These are phyloP conservation scores for Monosporascus sp. DNA, from an alignment of 2,329 filamentous ascomycete species.

Conservation along the genomic window DNA sequence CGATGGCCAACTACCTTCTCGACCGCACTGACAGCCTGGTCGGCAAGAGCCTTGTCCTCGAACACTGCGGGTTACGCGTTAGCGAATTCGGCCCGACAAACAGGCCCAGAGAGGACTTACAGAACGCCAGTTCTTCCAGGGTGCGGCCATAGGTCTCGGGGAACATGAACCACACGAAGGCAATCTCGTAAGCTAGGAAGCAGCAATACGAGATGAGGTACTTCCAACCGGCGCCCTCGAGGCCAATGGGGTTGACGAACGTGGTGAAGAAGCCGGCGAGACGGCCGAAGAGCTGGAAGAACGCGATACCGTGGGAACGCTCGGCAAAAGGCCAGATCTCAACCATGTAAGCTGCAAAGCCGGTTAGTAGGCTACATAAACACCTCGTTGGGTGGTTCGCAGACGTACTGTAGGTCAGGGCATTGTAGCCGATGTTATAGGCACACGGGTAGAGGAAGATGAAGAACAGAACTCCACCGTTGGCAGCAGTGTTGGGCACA, in stretches of 20 bases:
- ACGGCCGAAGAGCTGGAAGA: conserved; percentile 51
- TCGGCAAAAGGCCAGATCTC: conserved; percentile 54
- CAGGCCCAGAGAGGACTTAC: conserved; percentile 23
- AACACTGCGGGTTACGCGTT: conserved; percentile 28
- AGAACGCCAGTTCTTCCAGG: conserved; percentile 59
- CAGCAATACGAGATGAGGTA: conserved; percentile 40
- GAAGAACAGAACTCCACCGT: conserved; percentile 44
- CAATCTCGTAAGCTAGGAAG: conserved; percentile 37
- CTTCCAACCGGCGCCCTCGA: conserved; percentile 34
- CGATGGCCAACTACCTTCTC: conserved; percentile 30
- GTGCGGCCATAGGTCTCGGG: conserved; percentile 79
- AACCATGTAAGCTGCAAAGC: conserved; percentile 43
- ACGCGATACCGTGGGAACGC: conserved; percentile 53
- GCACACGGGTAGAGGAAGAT: conserved; percentile 55
- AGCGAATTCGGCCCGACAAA: conserved; percentile 1
- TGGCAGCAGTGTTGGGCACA: conserved; percentile 19
- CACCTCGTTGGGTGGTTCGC: not conserved
- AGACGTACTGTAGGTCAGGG: conserved; percentile 54
- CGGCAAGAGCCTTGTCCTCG: conserved; percentile 33
- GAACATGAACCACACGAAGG: conserved; percentile 72
- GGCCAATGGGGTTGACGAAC: conserved; percentile 41
- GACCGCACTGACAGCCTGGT: conserved; percentile 34
- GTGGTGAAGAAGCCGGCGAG: conserved; percentile 36
- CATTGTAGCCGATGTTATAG: conserved; percentile 65
- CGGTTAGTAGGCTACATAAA: not conserved